Evolutionary conservation across 768 basidiomycete genomes (phyloP), one percentile per base, ranked within the genome.

Genomic region (Suillus paluster): DNA sequence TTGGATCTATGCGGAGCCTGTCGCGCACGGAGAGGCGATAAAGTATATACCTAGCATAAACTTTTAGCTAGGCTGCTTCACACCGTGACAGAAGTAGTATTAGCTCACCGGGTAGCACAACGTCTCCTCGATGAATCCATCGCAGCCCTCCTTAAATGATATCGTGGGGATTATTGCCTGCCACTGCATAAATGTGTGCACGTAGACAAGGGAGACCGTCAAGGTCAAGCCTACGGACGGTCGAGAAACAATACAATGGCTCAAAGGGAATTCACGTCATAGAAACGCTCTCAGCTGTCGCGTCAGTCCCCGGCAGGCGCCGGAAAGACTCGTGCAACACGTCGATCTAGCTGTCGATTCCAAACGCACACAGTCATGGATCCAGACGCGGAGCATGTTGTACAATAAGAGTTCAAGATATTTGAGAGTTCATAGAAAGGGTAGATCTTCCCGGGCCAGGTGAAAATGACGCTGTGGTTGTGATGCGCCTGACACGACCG

Each of bases 91-190:
- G 27, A 64, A 54, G 25, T 12, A 34, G 49, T 3, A 36, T n/a
- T 21, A 9, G 54, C 70, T 54, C 62, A 81, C 80, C 3, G 86
- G 83, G 67, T 89, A 87, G 71, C 89, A 91, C 15, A 88, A 78
- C 1, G 78, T 79, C 3, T 80, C 81, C 2, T 58, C 64, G 10
- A 83, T 70, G 27, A 72, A 68, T 60, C 86, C 82, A 64, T 83
- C 80, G 61, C 88, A 91, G 33, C 78, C 72, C 67, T 82, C 81
- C 67, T 82, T 25, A 11, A 21, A 45, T 87, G 54, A 94, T 84
- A 67, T 93, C 90, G 68, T 93, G 92, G 1, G 83, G 84, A 68
- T 87, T 86, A 70, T 76, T 73, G 17, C 78, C 80, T 80, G 55
- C 17, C 23, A 12, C 2, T 44, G 44, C 17, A n/a, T 25, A 41